Conservation (phyloP, 2,329 filamentous ascomycete species). For the Cladosporium sp. region DNA sequence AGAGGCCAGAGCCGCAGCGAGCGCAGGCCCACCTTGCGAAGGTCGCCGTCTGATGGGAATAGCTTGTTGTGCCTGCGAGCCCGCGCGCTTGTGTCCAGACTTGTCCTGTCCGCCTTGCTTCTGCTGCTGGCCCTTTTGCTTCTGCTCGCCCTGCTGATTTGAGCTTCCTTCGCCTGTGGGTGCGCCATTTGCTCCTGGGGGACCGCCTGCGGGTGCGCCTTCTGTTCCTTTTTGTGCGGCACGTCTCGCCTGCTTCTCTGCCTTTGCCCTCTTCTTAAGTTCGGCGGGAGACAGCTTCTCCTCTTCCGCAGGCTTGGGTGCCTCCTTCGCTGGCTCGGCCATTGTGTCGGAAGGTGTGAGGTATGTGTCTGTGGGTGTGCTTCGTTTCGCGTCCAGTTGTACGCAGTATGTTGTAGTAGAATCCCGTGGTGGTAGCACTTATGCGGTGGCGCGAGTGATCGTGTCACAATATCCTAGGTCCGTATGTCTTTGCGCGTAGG, state of each 20-base stretch:
- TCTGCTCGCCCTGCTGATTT: constrained; percentile 37
- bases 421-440: neutral
- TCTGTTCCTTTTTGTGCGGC: constrained; percentile 49
- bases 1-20: constrained; percentile 19
- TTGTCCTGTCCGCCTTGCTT: constrained; percentile 32
- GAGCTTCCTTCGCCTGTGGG: constrained; percentile 29
- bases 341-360: constrained; percentile 2
- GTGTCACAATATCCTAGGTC: neutral
- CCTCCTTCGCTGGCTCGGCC: constrained; percentile 25
- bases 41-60: constrained; percentile 25
- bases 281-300: constrained; percentile 72
- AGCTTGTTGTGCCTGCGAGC: constrained; percentile 23
- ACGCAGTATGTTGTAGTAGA: neutral
- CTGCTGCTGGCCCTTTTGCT: constrained; percentile 39
- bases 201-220: constrained; percentile 25
- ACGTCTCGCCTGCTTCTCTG: constrained; percentile 85
- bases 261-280: constrained; percentile 85
- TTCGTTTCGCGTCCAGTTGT: neutral
- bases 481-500: neutral
- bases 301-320: constrained; percentile 27
- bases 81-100: constrained; percentile 26
- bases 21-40: constrained; percentile 27
- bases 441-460: neutral
- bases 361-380: neutral
- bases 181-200: constrained; percentile 26